Percentiles rank a stretch among this genome's conserved stretches.
phyloP scores from a whole-genome alignment of 495 filamentous ascomycete genomes.

The Aspergillus nanangensis region DNA sequence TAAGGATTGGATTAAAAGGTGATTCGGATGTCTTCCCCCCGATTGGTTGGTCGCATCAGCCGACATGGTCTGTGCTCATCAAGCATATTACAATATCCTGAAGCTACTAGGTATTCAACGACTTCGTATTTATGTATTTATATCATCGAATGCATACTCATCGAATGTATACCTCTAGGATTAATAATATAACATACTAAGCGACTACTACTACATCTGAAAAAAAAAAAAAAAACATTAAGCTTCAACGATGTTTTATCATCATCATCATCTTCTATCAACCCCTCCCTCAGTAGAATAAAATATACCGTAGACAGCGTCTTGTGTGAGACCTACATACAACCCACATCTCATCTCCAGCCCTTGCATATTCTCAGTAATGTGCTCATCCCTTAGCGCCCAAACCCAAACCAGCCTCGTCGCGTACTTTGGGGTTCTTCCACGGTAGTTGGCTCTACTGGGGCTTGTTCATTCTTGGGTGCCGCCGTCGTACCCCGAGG shows the following conservation, averaged over 20 bases:
- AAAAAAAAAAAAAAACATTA: no score
- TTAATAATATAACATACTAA: no score
- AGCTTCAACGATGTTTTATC: no score
- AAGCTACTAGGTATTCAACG: no score
- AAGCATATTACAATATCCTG: background rate
- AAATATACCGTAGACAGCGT: no score
- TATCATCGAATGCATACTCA: background rate
- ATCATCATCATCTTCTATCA: no score
- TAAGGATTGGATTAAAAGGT: constrained; percentile 5
- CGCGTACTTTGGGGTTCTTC: constrained; percentile 59
- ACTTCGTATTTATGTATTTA: no score
- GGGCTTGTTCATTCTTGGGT: constrained; percentile 15
- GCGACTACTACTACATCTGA: no score
- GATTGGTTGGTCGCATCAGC: constrained; percentile 1
- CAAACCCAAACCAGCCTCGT: constrained; percentile 89
- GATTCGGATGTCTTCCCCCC: constrained; percentile 11
- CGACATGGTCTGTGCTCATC: constrained; percentile 5
- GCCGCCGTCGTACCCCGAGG: constrained; percentile 47
- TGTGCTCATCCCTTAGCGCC: constrained; percentile 45
- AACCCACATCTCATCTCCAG: background rate
- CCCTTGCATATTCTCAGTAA: background rate
- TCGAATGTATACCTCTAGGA: no score
- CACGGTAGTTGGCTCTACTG: constrained; percentile 25
- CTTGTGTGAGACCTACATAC: background rate
- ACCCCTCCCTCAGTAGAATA: no score